Evolutionary conservation across 257 asterid species (phyloP).

Genomic region (Solanum bulbocastanum): DNA sequence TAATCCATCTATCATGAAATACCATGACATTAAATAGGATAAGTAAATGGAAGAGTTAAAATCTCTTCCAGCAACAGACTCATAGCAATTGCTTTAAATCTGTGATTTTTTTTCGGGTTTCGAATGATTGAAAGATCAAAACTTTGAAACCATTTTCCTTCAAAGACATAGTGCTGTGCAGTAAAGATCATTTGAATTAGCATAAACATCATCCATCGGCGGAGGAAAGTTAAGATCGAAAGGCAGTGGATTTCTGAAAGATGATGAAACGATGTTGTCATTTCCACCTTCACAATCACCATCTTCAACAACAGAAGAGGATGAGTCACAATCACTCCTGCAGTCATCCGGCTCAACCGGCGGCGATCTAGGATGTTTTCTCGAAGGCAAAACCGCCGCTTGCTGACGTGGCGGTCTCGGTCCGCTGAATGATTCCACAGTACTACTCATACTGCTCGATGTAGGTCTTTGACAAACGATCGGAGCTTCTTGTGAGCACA

Average conservation of each 20-base stretch:
- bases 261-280: slow-evolving; percentile 19
- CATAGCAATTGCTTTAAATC: neutral
- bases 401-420: slow-evolving; percentile 28
- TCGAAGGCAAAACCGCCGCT: slow-evolving; percentile 5
- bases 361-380: slow-evolving; percentile 34
- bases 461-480: slow-evolving; percentile 41
- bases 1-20: neutral
- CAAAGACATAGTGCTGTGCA: slow-evolving; percentile 1
- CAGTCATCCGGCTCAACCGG: slow-evolving; percentile 44
- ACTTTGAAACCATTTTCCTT: neutral
- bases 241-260: slow-evolving; percentile 25
- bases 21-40: neutral
- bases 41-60: neutral
- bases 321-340: slow-evolving; percentile 58
- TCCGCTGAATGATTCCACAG: slow-evolving; percentile 66
- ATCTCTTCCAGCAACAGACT: slow-evolving; percentile 3
- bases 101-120: neutral
- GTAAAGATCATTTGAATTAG: neutral
- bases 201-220: slow-evolving; percentile 5
- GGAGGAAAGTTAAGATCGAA: slow-evolving; percentile 32
- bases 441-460: slow-evolving; percentile 66
- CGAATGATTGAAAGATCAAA: neutral
- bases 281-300: slow-evolving; percentile 17
- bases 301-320: slow-evolving; percentile 58
- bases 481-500: slow-evolving; percentile 15